phyloP scores from a whole-genome alignment of 306 rosid genomes.

The Alnus rubra region DNA sequence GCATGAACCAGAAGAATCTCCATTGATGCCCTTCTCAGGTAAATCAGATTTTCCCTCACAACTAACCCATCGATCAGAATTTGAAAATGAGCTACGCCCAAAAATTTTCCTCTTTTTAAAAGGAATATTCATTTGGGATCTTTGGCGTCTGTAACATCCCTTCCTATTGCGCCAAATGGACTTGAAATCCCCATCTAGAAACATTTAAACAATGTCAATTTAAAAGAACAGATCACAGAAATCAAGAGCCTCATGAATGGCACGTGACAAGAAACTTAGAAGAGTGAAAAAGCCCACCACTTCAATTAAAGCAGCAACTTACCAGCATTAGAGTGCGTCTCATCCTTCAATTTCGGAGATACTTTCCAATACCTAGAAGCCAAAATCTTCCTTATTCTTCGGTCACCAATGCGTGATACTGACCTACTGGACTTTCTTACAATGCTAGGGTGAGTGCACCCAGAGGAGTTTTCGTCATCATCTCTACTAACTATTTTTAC shows the following conservation, averaged over 20 bases:
- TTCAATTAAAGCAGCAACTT: conserved; percentile 30
- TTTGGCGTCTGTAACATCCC: conserved; percentile 56
- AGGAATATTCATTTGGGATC: conserved; percentile 80
- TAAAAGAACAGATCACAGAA: conserved; percentile 25
- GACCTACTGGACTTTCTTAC: conserved; percentile 56
- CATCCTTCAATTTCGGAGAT: conserved; percentile 53
- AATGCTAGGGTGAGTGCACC: conserved; percentile 64
- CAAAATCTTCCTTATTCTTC: conserved; percentile 63
- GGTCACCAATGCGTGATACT: conserved; percentile 51
- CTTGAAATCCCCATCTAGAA: conserved; percentile 56
- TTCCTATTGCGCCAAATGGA: conserved; percentile 52
- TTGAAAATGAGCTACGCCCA: conserved; percentile 44
- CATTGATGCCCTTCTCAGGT: conserved; percentile 40
- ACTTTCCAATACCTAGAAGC: conserved; percentile 74
- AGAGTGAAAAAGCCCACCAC: conserved; percentile 15
- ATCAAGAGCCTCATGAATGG: conserved; percentile 10
- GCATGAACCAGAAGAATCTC: conserved; percentile 49
- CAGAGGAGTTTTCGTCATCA: conserved; percentile 88
- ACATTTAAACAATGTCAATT: conserved; percentile 28
- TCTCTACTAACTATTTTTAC: conserved; percentile 82
- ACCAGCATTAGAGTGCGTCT: conserved; percentile 48
- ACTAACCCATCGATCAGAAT: conserved; percentile 46
- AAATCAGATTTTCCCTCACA: conserved; percentile 44
- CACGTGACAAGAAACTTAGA: conserved; percentile 4
- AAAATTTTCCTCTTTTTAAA: conserved; percentile 83